Evolutionary conservation across 768 basidiomycete species (phyloP).

Genomic region (Suillus sp.): DNA sequence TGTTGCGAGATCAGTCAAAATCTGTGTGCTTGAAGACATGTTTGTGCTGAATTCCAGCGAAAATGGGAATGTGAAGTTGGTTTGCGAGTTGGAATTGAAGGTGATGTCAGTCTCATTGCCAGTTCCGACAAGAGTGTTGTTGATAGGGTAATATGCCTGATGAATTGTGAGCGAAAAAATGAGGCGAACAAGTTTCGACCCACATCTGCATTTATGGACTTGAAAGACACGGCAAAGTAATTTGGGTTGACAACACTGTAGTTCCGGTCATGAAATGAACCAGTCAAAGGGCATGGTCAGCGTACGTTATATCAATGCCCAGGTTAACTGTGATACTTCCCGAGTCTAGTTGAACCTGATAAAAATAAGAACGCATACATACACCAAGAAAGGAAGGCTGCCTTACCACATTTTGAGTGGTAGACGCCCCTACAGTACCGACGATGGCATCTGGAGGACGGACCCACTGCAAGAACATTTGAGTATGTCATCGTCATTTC

Average conservation of each 20-base stretch:
- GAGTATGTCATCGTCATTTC: conserved; percentile 13
- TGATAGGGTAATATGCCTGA: conserved; percentile 77
- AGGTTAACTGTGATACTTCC: conserved; percentile 60
- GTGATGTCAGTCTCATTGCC: conserved; percentile 50
- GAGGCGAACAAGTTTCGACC: conserved; percentile 14
- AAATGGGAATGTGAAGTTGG: conserved; percentile 79
- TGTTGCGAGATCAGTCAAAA: conserved; percentile 61
- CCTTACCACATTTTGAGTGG: conserved; percentile 49
- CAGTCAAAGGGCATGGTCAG: conserved; percentile 11
- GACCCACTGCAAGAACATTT: conserved; percentile 57
- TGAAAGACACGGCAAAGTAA: conserved; percentile 70
- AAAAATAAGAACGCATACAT: background rate
- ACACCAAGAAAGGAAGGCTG: background rate
- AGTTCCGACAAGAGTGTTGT: conserved; percentile 65
- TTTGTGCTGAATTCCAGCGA: conserved; percentile 59
- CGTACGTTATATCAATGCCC: conserved; percentile 68
- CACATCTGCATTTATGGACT: conserved; percentile 64
- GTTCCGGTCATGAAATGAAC: conserved; percentile 12
- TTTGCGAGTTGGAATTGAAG: conserved; percentile 54
- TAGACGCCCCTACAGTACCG: conserved; percentile 45
- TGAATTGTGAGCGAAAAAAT: conserved; percentile 12
- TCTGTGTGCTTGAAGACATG: conserved; percentile 49
- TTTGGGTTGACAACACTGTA: conserved; percentile 79
- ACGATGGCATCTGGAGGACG: conserved; percentile 70
- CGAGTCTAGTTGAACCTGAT: conserved; percentile 39